Base-by-base conservation (phyloP, 2,329 filamentous ascomycete genomes). In the Drechslera avenae region DNA sequence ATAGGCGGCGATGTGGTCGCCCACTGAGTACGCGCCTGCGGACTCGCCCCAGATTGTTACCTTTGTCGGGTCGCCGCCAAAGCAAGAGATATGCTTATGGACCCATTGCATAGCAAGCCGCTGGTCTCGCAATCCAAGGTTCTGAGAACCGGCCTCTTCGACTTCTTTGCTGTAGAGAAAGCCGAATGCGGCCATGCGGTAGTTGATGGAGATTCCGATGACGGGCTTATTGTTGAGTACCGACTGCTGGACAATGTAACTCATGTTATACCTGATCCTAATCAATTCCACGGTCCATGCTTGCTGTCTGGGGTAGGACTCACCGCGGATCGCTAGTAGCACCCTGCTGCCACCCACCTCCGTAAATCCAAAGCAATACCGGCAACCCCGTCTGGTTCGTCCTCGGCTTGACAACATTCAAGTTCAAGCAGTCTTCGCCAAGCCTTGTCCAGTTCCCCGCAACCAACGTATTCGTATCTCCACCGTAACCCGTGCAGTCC, bases 111-210 rank as follows among this genome's bases (percentile, higher is more conserved):
- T 64, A 0, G 82, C 74, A 10, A 80, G 75, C 4, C 83, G 75
- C 66, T 89, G 85, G 58, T 89, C 86, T 3, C 86, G 74, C 4
- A 89, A 69, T 0, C 86, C 86, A 1, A 75, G 81, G 46, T 79
- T 79, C 1, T 75, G 65, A 2, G 63, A 66, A 4, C 67, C 66
- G 4, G 64, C 58, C 3, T 66, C 62, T 18, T 73, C 61, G 3
- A 79, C 66, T 9, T 76, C 72, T 3, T 71, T 50, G 2, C 77
- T 73, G 1, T 77, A 75, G 3, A 81, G 61, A 54, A 82, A 82
- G 0, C 79, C 79, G 33, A 81, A 80, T 0, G 79, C 63, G 21
- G 79, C 79, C 47, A 80, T 69, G 14, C 73, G 75, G 45, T 81
- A 82, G 10, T 79, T 80, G 13, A 81, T 73, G 0, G 78, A 68